Base-by-base conservation (phyloP, 2,329 filamentous ascomycete species). In the Scedosporium dehoogii region DNA sequence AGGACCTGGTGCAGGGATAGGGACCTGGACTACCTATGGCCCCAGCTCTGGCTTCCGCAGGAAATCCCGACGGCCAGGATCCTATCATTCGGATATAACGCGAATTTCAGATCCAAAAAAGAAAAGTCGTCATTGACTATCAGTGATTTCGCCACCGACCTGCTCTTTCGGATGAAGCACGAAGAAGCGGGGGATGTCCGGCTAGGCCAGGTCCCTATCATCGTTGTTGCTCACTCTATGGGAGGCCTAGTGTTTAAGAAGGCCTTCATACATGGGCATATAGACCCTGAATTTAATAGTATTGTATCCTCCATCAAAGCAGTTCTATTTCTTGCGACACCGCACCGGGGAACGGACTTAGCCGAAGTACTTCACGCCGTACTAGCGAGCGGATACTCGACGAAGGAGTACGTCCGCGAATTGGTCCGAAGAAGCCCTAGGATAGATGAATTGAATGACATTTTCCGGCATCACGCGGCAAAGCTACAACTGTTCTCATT, bases 41-140 rank as follows among this genome's bases (percentile, higher is more conserved):
- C 68, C 6, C 18, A 63, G 38, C 29, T 53, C 1, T 66, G 66
- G 64, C 67, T 72, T 5, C 68, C 67, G 18, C 23, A 14, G 23
- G 59, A 61, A 1, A 58, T 72, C 10, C 62, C 58, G 1, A 62
- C 60, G 1, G 66, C 68, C 0, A 64, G 67, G 4, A 67, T 69
- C 27, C 42, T 69, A 4, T 67, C 68, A 0, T 69, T 67, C 51
- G 69, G 69, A 3, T 70, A 70, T 57, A 68, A 70, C 60, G 65
- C 68, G 1, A 46, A 67, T 56, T 67, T 67, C 25, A 56, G 62
- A 16, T 63, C 68, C 0, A 63, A 53, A 27, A 65, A 64, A 33
- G 56, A 65, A 57, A 58, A 63, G 9, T 46, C 64, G 1, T 62
- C 65, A 0, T 58, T 64, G 4, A 65, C 60, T 0, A 65, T 69